phyloP scores from a whole-genome alignment of 805 yeast genomes.

The Starmerella apicola region DNA sequence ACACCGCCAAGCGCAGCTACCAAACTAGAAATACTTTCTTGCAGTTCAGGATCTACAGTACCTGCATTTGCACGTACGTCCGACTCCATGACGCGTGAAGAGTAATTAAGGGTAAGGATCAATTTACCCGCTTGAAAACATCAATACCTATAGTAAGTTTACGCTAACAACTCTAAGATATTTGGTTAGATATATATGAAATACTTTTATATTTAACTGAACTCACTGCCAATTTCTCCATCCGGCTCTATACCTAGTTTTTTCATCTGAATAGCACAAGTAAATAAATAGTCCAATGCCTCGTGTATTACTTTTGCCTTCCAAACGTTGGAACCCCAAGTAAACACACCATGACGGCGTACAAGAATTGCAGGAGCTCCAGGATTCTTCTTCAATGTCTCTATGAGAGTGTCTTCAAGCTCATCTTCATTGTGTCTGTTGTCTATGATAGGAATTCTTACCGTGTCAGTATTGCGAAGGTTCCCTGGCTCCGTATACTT shows the following conservation, averaged over 20 bases:
- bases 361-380: conserved; percentile 76
- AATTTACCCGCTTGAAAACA: no score
- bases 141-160: no score
- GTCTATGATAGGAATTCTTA: conserved; percentile 81
- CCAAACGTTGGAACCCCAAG: conserved; percentile 91
- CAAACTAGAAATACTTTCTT: conserved; percentile 63
- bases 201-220: neutral
- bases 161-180: no score
- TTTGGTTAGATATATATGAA: no score
- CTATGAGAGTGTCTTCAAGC: conserved; percentile 45
- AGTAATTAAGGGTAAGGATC: conserved; percentile 8
- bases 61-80: conserved; percentile 3
- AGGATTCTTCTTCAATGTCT: conserved; percentile 60
- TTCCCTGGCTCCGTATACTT: conserved; percentile 53
- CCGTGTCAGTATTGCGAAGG: conserved; percentile 56
- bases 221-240: conserved; percentile 6
- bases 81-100: neutral
- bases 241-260: conserved; percentile 39
- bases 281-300: conserved; percentile 80
- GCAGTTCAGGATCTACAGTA: conserved; percentile 25
- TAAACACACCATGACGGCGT: conserved; percentile 85
- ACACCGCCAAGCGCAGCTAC: conserved; percentile 88
- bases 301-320: conserved; percentile 89
- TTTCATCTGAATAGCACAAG: conserved; percentile 72
- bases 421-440: conserved; percentile 85